A percentile compares a stretch with the other conserved stretches of the same genome.
These are phyloP conservation scores for Aureobasidium sp. DNA, from an alignment of 2,329 filamentous ascomycete species.

Conservation along the genomic window DNA sequence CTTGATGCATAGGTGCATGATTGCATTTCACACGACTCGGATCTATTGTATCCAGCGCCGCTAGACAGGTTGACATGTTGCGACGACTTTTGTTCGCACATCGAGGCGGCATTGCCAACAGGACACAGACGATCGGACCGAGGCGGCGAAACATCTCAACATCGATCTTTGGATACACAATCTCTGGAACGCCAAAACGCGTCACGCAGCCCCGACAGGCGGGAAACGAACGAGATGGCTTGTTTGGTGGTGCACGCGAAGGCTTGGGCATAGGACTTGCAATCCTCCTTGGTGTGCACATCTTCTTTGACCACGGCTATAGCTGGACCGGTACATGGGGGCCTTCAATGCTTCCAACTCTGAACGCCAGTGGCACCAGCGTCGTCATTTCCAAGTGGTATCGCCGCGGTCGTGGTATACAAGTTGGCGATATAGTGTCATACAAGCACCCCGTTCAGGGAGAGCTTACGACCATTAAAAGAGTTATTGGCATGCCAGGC, in stretches of 20 bases:
- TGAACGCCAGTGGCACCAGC: slow-evolving; percentile 60
- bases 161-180: slow-evolving; percentile 8
- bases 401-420: slow-evolving; percentile 58
- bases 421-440: slow-evolving; percentile 77
- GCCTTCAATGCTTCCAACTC: slow-evolving; percentile 84
- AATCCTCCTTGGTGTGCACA: slow-evolving; percentile 25
- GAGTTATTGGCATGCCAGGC: slow-evolving; percentile 54
- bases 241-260: not conserved
- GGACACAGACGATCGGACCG: not conserved
- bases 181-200: not conserved
- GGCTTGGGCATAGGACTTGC: slow-evolving; percentile 3
- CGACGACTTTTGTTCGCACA: not conserved
- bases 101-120: not conserved
- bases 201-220: not conserved
- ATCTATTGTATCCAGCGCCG: not conserved
- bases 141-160: not conserved
- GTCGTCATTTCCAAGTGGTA: slow-evolving; percentile 62
- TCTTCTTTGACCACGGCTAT: slow-evolving; percentile 49
- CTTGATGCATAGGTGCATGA: slow-evolving; percentile 7
- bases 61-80: not conserved
- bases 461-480: slow-evolving; percentile 59
- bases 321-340: slow-evolving; percentile 56
- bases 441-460: slow-evolving; percentile 65
- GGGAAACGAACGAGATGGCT: not conserved
- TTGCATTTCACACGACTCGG: not conserved